Evolutionary conservation across 306 rosid genomes (phyloP).

Genomic region (Phaseolus lunatus): DNA sequence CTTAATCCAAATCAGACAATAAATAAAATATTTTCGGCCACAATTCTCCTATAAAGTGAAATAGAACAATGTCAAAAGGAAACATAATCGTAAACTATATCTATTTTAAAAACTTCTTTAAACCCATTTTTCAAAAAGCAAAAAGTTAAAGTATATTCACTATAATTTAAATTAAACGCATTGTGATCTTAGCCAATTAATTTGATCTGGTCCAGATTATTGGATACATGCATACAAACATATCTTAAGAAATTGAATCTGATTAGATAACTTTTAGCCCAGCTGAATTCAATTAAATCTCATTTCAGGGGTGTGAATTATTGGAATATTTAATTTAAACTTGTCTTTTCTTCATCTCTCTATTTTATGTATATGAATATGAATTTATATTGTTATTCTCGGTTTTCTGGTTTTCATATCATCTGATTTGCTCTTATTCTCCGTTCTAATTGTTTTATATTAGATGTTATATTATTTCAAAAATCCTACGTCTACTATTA

Average conservation of each 20-base stretch:
- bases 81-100: not conserved
- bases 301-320: constrained; percentile 28
- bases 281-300: not conserved
- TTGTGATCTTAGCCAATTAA: not conserved
- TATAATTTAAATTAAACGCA: not conserved
- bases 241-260: not conserved
- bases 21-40: not conserved
- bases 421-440: constrained; percentile 8
- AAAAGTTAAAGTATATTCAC: not conserved
- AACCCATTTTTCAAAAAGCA: not conserved
- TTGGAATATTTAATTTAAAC: constrained; percentile 20
- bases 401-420: constrained; percentile 13
- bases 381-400: not conserved
- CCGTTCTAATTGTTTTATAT: too few relatives aligned
- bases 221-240: not conserved
- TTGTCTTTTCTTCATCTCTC: constrained; percentile 24
- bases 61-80: not conserved
- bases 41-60: not conserved
- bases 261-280: not conserved
- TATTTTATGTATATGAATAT: constrained; percentile 40
- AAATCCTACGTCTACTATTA: too few relatives aligned
- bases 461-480: too few relatives aligned
- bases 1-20: not conserved
- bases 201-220: not conserved
- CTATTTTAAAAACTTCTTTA: not conserved